Evolutionary conservation across 2,329 filamentous ascomycete species (phyloP).

Genomic region (Orbilia quercus): DNA sequence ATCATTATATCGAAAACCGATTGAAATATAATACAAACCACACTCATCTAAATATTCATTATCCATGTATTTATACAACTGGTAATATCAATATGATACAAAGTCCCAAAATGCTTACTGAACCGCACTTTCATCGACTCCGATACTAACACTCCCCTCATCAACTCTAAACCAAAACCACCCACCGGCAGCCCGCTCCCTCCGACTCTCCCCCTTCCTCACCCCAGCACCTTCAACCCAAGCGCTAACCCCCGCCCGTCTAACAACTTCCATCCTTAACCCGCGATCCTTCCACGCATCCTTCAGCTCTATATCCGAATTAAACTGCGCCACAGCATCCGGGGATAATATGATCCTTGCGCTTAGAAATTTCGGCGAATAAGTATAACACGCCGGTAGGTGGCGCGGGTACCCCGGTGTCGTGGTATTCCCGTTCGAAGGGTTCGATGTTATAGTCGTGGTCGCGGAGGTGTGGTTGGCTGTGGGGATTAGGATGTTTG

Average conservation of each 20-base stretch:
- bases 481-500: constrained; percentile 39
- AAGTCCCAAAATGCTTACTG: no score
- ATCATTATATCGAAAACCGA: no score
- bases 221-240: constrained; percentile 54
- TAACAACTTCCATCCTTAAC: constrained; percentile 33
- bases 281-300: constrained; percentile 35
- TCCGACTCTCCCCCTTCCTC: constrained; percentile 23
- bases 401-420: constrained; percentile 33
- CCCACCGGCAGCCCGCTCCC: constrained; percentile 21
- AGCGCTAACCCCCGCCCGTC: constrained; percentile 38
- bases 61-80: no score
- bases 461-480: constrained; percentile 1
- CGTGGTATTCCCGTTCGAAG: not conserved
- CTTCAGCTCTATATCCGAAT: constrained; percentile 32
- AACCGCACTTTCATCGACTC: constrained; percentile 16
- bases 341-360: constrained; percentile 44
- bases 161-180: constrained; percentile 55
- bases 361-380: constrained; percentile 45
- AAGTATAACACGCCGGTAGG: constrained; percentile 51
- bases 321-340: constrained; percentile 49
- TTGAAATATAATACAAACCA: no score
- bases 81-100: no score
- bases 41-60: no score
- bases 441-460: not conserved
- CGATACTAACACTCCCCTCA: constrained; percentile 41